Conservation (phyloP, 257 asterid genomes). For the Nicotiana knightiana region DNA sequence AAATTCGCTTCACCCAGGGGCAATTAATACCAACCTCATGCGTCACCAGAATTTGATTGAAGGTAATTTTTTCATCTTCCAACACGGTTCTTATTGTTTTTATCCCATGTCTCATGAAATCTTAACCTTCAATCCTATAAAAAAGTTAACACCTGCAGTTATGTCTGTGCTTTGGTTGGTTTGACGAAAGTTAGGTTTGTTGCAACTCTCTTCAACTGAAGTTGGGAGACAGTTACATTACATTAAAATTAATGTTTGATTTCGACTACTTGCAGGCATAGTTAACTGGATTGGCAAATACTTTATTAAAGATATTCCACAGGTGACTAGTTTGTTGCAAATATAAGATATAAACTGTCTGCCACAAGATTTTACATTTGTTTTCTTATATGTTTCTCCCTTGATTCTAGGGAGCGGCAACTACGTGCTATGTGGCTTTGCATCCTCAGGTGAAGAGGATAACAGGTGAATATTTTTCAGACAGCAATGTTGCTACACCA, state of each 20-base stretch:
- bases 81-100: background rate
- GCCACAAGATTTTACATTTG: background rate
- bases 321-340: background rate
- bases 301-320: conserved; percentile 9
- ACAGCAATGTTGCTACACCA: conserved; percentile 25
- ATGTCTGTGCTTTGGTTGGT: no score
- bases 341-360: background rate
- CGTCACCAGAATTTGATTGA: conserved; percentile 15
- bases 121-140: background rate
- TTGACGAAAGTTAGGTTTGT: no score
- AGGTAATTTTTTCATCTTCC: conserved; percentile 1
- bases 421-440: conserved; percentile 36
- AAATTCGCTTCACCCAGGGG: conserved; percentile 24
- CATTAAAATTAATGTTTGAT: background rate
- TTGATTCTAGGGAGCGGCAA: conserved; percentile 33
- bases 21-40: conserved; percentile 19
- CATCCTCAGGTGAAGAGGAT: conserved; percentile 32
- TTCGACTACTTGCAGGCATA: background rate
- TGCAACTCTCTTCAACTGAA: no score
- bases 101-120: background rate
- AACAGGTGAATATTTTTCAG: conserved; percentile 29
- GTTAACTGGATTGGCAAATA: conserved; percentile 14
- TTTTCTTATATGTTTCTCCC: background rate
- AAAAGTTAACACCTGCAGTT: no score
- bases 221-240: no score